A percentile compares a stretch with the other conserved stretches of the same genome.
phyloP scores from a whole-genome alignment of 1,284 basidiomycete genomes.

The Cutaneotrichosporon sp. region DNA sequence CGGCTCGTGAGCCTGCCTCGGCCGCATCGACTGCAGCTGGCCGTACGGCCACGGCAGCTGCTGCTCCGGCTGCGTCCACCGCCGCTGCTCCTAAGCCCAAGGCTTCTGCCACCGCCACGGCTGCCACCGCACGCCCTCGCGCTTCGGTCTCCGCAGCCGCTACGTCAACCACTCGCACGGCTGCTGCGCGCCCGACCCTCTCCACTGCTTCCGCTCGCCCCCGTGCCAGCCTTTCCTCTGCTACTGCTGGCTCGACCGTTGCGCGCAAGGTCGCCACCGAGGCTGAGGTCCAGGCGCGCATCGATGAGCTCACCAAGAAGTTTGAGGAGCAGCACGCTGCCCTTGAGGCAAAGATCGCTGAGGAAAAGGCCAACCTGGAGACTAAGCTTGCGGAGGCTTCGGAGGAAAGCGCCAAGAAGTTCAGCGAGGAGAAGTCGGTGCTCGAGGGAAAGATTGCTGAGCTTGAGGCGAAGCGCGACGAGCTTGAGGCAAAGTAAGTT shows the following conservation, averaged over 20 bases:
- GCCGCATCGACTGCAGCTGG: background rate
- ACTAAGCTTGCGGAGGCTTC: constrained; percentile 15
- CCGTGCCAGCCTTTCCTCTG: constrained; percentile 9
- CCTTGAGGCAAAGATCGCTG: constrained; percentile 24
- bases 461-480: constrained; percentile 14
- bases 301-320: constrained; percentile 15
- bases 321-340: constrained; percentile 20
- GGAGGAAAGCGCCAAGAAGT: constrained; percentile 8
- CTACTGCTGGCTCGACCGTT: background rate
- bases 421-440: constrained; percentile 18
- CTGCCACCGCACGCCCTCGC: background rate
- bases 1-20: constrained; percentile 4
- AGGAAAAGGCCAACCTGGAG: constrained; percentile 22
- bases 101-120: background rate
- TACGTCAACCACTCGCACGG: constrained; percentile 1
- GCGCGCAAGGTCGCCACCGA: constrained; percentile 12
- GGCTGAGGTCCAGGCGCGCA: constrained; percentile 12
- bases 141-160: background rate
- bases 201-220: constrained; percentile 4
- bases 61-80: background rate
- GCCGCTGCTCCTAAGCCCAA: background rate
- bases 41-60: background rate
- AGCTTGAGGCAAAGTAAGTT: constrained; percentile 31
- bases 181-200: background rate
- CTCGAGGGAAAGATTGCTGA: constrained; percentile 22